Percentiles rank a stretch among this genome's conserved stretches.
phyloP scores from a whole-genome alignment of 169 alveolate genomes.

The Hepatocystis sp. region DNA sequence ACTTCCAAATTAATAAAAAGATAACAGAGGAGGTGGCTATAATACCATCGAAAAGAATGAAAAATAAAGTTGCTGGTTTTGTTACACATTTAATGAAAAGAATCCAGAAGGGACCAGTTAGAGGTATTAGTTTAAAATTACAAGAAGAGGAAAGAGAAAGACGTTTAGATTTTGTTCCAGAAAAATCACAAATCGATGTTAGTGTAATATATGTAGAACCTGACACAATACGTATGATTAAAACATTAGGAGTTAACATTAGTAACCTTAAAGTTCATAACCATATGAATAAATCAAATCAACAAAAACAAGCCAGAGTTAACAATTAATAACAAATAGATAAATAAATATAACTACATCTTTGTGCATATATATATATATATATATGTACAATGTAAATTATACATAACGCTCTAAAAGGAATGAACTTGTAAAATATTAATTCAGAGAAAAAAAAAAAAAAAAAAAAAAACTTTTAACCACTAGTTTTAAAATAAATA shows the following conservation, averaged over 20 bases:
- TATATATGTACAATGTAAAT: too few relatives aligned
- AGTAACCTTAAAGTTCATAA: conserved; percentile 85
- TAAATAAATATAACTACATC: background rate
- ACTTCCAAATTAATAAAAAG: conserved; percentile 99
- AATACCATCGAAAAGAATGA: conserved; percentile 98
- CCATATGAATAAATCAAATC: conserved; percentile 60
- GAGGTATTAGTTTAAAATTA: conserved; percentile 99
- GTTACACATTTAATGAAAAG: conserved; percentile 96
- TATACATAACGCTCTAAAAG: too few relatives aligned
- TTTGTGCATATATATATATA: background rate
- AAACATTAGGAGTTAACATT: conserved; percentile 85
- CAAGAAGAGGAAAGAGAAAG: conserved; percentile 99
- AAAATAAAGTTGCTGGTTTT: conserved; percentile 98
- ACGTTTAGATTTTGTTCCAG: conserved; percentile 98
- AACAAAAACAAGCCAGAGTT: conserved; percentile 73
- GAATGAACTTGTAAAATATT: too few relatives aligned
- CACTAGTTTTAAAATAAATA: too few relatives aligned
- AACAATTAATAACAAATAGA: conserved; percentile 24
- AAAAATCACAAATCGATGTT: conserved; percentile 93
- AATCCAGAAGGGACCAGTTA: conserved; percentile 99
- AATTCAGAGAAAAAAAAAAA: too few relatives aligned
- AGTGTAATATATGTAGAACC: conserved; percentile 91
- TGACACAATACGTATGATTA: conserved; percentile 92
- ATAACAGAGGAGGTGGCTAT: conserved; percentile 99
- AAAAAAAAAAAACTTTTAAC: too few relatives aligned